A percentile compares a stretch with the other conserved stretches of the same genome.
These are phyloP conservation scores for Silene uniflora DNA, from an alignment of 148 eudicot genomes.

Conservation along the genomic window DNA sequence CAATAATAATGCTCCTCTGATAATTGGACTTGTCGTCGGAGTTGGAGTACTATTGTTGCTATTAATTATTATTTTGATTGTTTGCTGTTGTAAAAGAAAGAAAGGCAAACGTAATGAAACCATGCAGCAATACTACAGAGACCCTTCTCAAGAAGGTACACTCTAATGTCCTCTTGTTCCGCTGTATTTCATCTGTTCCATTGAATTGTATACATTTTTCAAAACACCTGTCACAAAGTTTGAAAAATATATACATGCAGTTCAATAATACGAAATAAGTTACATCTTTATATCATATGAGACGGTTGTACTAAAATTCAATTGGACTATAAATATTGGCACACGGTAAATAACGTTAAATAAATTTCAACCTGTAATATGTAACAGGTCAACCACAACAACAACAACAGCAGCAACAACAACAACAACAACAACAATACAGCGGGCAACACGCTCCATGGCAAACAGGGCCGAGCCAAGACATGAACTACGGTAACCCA, in stretches of 20 bases:
- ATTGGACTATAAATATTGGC: no score
- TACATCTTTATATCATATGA: no score
- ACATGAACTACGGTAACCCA: slow-evolving; percentile 18
- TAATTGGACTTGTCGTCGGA: slow-evolving; percentile 44
- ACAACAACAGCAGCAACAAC: not conserved
- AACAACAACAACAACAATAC: slow-evolving; percentile 21
- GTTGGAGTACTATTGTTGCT: slow-evolving; percentile 37
- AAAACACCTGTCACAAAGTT: not conserved
- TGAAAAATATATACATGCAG: no score
- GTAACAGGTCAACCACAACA: slow-evolving; percentile 12
- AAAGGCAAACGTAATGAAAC: slow-evolving; percentile 27
- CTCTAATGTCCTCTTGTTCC: not conserved
- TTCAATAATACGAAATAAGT: no score
- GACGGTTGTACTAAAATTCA: no score
- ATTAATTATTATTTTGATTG: slow-evolving; percentile 27
- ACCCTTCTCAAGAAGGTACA: slow-evolving; percentile 31
- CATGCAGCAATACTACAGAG: slow-evolving; percentile 34
- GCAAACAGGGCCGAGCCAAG: slow-evolving; percentile 20
- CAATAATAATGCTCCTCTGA: slow-evolving; percentile 21
- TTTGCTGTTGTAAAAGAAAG: slow-evolving; percentile 31
- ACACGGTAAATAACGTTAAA: no score
- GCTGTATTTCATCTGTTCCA: not conserved
- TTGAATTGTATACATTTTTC: no score
- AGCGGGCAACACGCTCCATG: slow-evolving; percentile 36
- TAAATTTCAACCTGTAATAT: no score